A percentile compares a stretch with the other conserved stretches of the same genome.
These are phyloP conservation scores for Crithidia brevicula DNA, from an alignment of 208 protist genomes.

Conservation along the genomic window DNA sequence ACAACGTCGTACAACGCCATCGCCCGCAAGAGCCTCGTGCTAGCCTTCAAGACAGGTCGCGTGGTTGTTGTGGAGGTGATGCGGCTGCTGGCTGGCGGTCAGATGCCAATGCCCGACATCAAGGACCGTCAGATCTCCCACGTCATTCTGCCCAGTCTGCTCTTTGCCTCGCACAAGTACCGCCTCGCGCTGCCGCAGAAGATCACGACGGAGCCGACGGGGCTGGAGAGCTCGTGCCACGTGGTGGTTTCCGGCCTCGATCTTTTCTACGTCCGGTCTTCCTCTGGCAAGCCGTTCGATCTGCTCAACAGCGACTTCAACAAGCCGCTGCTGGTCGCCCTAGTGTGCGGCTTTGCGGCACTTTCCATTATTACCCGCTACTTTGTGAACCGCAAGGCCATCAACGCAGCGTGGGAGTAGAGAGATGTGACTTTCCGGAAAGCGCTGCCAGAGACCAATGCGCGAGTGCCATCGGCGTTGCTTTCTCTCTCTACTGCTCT, in stretches of 20 bases:
- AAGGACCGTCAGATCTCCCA: slow-evolving; percentile 60
- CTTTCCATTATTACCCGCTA: slow-evolving; percentile 69
- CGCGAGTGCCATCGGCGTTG: too few species aligned
- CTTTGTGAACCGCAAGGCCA: slow-evolving; percentile 70
- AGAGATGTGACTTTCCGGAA: background rate
- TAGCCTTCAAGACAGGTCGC: slow-evolving; percentile 79
- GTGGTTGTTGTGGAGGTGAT: slow-evolving; percentile 76
- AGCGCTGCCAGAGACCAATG: background rate
- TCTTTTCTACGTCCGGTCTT: slow-evolving; percentile 89
- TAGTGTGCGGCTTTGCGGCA: slow-evolving; percentile 63
- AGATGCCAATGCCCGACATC: slow-evolving; percentile 57
- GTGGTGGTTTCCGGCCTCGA: slow-evolving; percentile 86
- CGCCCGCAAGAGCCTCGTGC: slow-evolving; percentile 80
- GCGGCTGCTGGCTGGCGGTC: slow-evolving; percentile 65
- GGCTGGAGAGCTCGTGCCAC: slow-evolving; percentile 88
- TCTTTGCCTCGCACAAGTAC: slow-evolving; percentile 70
- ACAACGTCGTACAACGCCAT: slow-evolving; percentile 85
- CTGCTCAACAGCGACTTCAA: slow-evolving; percentile 93
- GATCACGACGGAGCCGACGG: slow-evolving; percentile 73
- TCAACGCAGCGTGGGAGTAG: slow-evolving; percentile 78
- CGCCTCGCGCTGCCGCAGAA: slow-evolving; percentile 58
- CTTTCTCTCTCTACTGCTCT: too few species aligned
- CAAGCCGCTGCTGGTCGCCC: slow-evolving; percentile 78
- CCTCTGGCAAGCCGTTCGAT: slow-evolving; percentile 91
- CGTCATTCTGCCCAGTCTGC: slow-evolving; percentile 64